Evolutionary conservation across 2,329 filamentous ascomycete genomes (phyloP).

Genomic region (Trichophaea hybrida): DNA sequence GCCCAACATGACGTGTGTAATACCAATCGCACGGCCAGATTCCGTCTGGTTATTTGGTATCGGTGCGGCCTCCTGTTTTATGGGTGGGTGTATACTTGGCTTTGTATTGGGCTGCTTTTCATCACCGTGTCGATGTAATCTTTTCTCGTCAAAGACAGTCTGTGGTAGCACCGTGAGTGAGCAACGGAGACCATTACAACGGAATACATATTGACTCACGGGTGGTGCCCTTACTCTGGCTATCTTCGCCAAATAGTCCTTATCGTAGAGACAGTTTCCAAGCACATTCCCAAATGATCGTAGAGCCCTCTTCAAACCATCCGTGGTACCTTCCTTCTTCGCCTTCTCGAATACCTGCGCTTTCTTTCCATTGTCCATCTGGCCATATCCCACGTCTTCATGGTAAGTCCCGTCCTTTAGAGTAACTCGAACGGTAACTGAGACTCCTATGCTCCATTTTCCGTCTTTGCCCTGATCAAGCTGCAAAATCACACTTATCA

Average conservation of each 20-base stretch:
- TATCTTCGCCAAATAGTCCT: constrained; percentile 81
- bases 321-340: constrained; percentile 94
- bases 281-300: constrained; percentile 90
- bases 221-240: constrained; percentile 56
- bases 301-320: constrained; percentile 77
- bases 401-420: constrained; percentile 90
- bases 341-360: constrained; percentile 94
- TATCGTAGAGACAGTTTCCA: constrained; percentile 98
- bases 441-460: constrained; percentile 71
- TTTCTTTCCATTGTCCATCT: constrained; percentile 94
- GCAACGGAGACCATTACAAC: background rate
- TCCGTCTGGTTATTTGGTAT: background rate
- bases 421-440: constrained; percentile 80
- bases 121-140: constrained; percentile 13
- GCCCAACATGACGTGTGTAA: background rate
- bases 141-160: constrained; percentile 17
- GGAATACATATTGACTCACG: constrained; percentile 8
- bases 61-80: background rate
- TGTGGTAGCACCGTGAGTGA: constrained; percentile 5
- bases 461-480: constrained; percentile 69
- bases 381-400: constrained; percentile 93
- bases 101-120: background rate
- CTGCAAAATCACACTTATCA: constrained; percentile 29
- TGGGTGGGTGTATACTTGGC: background rate
- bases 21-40: background rate